Evolutionary conservation across 2,329 filamentous ascomycete genomes (phyloP).

Genomic region (Phyllachora maydis): DNA sequence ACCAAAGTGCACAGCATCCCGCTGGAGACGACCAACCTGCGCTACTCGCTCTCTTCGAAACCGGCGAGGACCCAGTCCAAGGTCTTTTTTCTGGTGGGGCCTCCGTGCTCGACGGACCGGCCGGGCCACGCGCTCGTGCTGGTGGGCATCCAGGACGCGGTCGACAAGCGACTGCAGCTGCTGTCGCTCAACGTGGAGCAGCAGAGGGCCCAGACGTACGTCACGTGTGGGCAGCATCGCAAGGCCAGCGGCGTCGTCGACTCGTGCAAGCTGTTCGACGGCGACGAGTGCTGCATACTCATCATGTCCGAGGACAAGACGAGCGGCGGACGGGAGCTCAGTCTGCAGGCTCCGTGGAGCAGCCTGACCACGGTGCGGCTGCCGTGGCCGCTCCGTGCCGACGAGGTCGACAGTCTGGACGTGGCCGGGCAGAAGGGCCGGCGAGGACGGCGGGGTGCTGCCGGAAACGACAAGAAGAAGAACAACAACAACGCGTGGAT

Average conservation of each 20-base stretch:
- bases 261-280: slow-evolving; percentile 51
- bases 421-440: slow-evolving; percentile 31
- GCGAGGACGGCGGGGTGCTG: slow-evolving; percentile 21
- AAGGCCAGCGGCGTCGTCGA: slow-evolving; percentile 50
- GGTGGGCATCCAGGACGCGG: slow-evolving; percentile 48
- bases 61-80: slow-evolving; percentile 33
- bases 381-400: slow-evolving; percentile 34
- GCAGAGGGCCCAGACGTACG: slow-evolving; percentile 14
- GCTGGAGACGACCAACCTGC: slow-evolving; percentile 37
- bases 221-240: slow-evolving; percentile 27
- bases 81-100: slow-evolving; percentile 47
- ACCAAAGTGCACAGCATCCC: slow-evolving; percentile 49
- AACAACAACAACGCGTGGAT: too few relatives aligned
- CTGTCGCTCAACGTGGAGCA: slow-evolving; percentile 30
- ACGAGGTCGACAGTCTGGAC: slow-evolving; percentile 38
- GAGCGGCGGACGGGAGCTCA: slow-evolving; percentile 45
- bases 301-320: slow-evolving; percentile 45
- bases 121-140: slow-evolving; percentile 32
- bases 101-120: slow-evolving; percentile 31
- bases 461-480: too few relatives aligned
- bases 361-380: slow-evolving; percentile 45
- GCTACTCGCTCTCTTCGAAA: slow-evolving; percentile 33
- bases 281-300: slow-evolving; percentile 43
- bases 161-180: slow-evolving; percentile 46
- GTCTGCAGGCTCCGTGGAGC: slow-evolving; percentile 58